Conservation (phyloP, 139 green algal genomes). For the Chlamydomonas sp. region DNA sequence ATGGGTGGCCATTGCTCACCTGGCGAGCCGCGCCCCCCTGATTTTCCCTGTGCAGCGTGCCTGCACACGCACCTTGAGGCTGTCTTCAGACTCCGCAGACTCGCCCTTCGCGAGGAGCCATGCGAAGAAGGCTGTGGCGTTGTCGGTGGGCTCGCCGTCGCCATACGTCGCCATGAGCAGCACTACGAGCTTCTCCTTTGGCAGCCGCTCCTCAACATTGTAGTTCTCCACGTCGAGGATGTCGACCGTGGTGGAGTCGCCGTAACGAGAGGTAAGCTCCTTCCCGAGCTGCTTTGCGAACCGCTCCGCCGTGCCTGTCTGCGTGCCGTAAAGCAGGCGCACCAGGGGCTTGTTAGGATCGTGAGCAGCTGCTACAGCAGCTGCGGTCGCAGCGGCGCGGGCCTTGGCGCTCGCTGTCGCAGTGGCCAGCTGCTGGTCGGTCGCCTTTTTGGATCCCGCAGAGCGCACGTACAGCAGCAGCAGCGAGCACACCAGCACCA, state of each 20-base stretch:
- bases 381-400: not conserved
- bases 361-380: slow-evolving; percentile 8
- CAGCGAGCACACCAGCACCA: not conserved
- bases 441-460: too few species aligned
- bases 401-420: not conserved
- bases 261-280: slow-evolving; percentile 47
- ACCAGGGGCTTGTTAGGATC: slow-evolving; percentile 32
- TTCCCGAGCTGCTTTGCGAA: slow-evolving; percentile 75
- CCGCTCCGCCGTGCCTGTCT: slow-evolving; percentile 83
- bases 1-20: too few species aligned
- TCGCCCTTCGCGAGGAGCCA: slow-evolving; percentile 66
- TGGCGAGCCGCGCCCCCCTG: too few species aligned
- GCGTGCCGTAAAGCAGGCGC: slow-evolving; percentile 48
- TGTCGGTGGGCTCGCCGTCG: slow-evolving; percentile 95
- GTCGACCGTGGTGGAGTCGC: slow-evolving; percentile 43
- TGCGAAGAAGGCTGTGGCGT: slow-evolving; percentile 70
- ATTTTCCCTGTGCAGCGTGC: too few species aligned
- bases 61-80: too few species aligned
- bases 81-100: slow-evolving; percentile 35
- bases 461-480: not conserved
- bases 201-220: slow-evolving; percentile 34
- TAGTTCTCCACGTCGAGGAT: slow-evolving; percentile 71
- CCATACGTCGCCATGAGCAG: slow-evolving; percentile 92
- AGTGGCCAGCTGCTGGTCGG: not conserved
- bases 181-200: slow-evolving; percentile 67